phyloP scores from a whole-genome alignment of 768 basidiomycete species.

The Rhizopogon vinicolor region DNA sequence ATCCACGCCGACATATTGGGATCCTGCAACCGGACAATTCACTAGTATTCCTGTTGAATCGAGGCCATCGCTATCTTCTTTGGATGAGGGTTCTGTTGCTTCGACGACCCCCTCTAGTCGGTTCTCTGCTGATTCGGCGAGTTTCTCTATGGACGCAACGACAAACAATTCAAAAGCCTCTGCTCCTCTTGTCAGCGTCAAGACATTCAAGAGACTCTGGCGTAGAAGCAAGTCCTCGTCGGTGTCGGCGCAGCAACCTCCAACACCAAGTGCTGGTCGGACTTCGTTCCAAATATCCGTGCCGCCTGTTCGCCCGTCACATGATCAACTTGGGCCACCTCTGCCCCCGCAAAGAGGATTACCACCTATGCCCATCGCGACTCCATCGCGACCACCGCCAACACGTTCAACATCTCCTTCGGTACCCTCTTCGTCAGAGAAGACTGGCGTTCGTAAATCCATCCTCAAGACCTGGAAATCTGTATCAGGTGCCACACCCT shows the following conservation, averaged over 20 bases:
- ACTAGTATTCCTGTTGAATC: conserved; percentile 14
- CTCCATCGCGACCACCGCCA: conserved; percentile 15
- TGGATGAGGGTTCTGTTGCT: conserved; percentile 15
- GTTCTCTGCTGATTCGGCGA: conserved; percentile 73
- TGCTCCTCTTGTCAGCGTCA: conserved; percentile 65
- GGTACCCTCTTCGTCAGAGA: conserved; percentile 38
- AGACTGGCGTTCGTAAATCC: conserved; percentile 54
- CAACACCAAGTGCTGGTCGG: conserved; percentile 32
- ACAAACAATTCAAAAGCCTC: conserved; percentile 24
- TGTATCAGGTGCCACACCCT: conserved; percentile 29
- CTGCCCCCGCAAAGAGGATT: conserved; percentile 18
- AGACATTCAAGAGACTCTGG: conserved; percentile 73
- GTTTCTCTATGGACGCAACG: conserved; percentile 24
- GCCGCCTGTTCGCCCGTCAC: conserved; percentile 29
- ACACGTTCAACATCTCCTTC: conserved; percentile 5
- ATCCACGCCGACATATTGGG: conserved; percentile 41
- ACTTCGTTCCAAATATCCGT: conserved; percentile 27
- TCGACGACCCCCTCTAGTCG: conserved; percentile 46
- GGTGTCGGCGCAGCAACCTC: conserved; percentile 29
- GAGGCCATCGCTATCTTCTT: conserved; percentile 21
- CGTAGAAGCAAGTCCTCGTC: conserved; percentile 56
- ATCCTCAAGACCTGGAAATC: conserved; percentile 67
- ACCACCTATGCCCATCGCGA: conserved; percentile 22
- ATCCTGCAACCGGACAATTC: conserved; percentile 24
- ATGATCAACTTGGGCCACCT: conserved; percentile 21